phyloP scores from a whole-genome alignment of 2,329 filamentous ascomycete genomes.

The Colletotrichum sp. region DNA sequence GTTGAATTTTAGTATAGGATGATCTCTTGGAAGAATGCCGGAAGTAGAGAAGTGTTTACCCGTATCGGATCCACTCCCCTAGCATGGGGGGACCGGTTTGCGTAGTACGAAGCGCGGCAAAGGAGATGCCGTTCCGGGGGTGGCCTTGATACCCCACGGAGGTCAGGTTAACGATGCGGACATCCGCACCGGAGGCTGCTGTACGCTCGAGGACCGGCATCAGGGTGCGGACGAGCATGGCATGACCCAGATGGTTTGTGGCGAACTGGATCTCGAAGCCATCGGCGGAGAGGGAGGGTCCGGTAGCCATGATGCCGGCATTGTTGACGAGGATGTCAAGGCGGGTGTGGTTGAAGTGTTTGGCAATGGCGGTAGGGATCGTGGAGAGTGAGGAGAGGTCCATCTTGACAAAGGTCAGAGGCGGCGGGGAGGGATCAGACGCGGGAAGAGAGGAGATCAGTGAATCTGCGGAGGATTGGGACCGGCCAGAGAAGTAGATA shows the following conservation, averaged over 20 bases:
- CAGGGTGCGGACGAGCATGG: conserved; percentile 29
- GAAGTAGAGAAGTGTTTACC: not conserved
- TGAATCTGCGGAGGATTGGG: conserved; percentile 43
- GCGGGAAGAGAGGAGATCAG: conserved; percentile 39
- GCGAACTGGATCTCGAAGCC: conserved; percentile 29
- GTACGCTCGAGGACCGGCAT: conserved; percentile 5
- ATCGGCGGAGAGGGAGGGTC: conserved; percentile 19
- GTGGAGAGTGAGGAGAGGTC: conserved; percentile 56
- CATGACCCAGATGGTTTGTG: conserved; percentile 25
- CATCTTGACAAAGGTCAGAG: conserved; percentile 41
- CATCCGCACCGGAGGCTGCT: not conserved
- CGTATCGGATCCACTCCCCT: conserved; percentile 31
- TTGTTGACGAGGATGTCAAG: conserved; percentile 39
- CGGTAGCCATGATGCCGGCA: conserved; percentile 29
- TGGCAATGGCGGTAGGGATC: conserved; percentile 28
- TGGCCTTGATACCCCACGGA: conserved; percentile 23
- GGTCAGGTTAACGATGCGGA: conserved; percentile 6
- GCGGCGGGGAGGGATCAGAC: not conserved
- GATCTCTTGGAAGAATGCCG: not conserved
- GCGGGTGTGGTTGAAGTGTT: conserved; percentile 34
- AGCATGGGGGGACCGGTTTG: not conserved
- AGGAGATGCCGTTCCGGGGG: conserved; percentile 7
- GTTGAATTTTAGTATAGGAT: not conserved
- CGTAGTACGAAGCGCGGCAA: not conserved
- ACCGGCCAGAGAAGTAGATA: conserved; percentile 60